Percentiles rank a stretch among this genome's conserved stretches.
These are phyloP conservation scores for Limonium bicolor DNA, from an alignment of 148 eudicot genomes.

Conservation along the genomic window DNA sequence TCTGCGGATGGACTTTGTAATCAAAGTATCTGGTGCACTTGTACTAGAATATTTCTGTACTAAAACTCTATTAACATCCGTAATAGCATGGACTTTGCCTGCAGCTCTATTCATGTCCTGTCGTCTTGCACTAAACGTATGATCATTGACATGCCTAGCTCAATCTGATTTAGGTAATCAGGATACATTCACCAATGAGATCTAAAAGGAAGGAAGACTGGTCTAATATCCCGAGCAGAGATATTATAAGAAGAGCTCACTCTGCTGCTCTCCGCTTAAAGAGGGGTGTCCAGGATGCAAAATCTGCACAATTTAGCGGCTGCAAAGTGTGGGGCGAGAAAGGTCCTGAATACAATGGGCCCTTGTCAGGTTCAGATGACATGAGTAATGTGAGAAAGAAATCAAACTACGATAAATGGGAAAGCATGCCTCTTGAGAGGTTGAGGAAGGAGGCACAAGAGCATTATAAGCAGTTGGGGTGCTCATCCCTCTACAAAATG, in stretches of 20 bases:
- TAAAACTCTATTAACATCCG: no score
- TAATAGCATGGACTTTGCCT: no score
- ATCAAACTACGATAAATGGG: constrained; percentile 82
- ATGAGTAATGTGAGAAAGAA: constrained; percentile 45
- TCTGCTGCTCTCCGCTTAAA: constrained; percentile 62
- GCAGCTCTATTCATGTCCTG: no score
- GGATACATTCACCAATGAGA: constrained; percentile 97
- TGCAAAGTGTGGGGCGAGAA: constrained; percentile 89
- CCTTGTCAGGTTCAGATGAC: constrained; percentile 62
- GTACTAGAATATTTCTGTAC: no score
- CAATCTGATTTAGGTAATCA: constrained; percentile 37
- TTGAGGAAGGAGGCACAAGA: constrained; percentile 61
- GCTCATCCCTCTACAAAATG: constrained; percentile 68
- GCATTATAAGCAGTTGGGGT: constrained; percentile 63
- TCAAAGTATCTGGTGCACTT: no score
- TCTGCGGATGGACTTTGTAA: no score
- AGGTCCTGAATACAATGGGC: constrained; percentile 38
- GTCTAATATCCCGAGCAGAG: constrained; percentile 80
- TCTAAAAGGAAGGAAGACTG: constrained; percentile 69
- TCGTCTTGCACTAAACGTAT: neutral
- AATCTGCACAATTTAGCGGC: constrained; percentile 65
- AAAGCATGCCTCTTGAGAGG: constrained; percentile 50
- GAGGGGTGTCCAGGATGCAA: constrained; percentile 29
- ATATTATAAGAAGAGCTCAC: constrained; percentile 61
- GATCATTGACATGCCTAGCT: no score